A percentile compares a stretch with the other conserved stretches of the same genome.
Conservation (phyloP, 2,329 filamentous ascomycete genomes). For the Botrytis porri region DNA sequence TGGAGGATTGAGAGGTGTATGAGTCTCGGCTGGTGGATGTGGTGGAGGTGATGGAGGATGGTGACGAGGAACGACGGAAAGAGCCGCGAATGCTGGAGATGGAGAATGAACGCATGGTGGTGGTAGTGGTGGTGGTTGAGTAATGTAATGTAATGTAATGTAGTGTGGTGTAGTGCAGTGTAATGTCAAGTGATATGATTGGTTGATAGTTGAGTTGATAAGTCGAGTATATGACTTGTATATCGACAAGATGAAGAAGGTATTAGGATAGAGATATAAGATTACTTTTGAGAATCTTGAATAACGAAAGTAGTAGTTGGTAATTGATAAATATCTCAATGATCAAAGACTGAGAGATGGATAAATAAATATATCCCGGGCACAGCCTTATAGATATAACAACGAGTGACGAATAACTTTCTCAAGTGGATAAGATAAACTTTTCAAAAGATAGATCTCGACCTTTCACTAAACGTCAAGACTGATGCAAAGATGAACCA, state of each 20-base stretch:
- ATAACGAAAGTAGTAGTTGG: background rate
- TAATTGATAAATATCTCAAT: background rate
- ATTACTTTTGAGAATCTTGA: background rate
- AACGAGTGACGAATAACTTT: constrained; percentile 17
- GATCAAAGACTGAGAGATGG: background rate
- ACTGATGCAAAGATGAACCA: background rate
- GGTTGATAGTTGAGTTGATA: background rate
- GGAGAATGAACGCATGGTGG: constrained; percentile 35
- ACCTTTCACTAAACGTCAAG: background rate
- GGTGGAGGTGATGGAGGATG: constrained; percentile 34
- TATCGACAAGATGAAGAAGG: background rate
- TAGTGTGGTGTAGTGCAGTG: background rate
- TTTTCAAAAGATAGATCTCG: background rate
- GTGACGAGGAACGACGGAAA: constrained; percentile 50
- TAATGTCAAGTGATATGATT: background rate
- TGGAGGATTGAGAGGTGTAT: constrained; percentile 45
- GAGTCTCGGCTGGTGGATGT: constrained; percentile 38
- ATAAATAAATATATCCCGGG: background rate
- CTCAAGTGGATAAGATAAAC: background rate
- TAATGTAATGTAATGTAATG: background rate
- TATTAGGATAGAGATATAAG: background rate
- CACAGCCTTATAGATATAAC: background rate
- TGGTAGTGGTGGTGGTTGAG: constrained; percentile 6
- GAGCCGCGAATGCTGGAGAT: constrained; percentile 55
- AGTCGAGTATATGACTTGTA: background rate